These are phyloP conservation scores for Asterophora lycoperdoides DNA, from an alignment of 768 basidiomycete genomes.

Conservation along the genomic window DNA sequence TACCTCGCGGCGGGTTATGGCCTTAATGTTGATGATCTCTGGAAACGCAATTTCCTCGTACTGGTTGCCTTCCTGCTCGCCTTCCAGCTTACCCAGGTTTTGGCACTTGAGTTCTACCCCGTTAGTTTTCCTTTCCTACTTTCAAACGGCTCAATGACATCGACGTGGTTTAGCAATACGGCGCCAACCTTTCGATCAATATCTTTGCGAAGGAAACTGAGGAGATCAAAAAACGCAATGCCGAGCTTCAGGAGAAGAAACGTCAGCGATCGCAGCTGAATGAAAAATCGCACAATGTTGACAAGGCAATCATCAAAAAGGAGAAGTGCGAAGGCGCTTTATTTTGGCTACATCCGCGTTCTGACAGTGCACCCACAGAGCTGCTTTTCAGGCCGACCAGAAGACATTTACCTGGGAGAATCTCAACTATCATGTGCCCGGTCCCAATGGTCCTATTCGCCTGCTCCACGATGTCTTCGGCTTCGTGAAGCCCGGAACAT, in stretches of 20 bases:
- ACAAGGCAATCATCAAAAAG: slow-evolving; percentile 4
- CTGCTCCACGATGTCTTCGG: slow-evolving; percentile 76
- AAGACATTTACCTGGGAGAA: slow-evolving; percentile 80
- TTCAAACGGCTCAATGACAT: too few relatives aligned
- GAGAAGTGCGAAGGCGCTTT: slow-evolving; percentile 5
- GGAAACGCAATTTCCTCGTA: slow-evolving; percentile 68
- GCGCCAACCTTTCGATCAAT: slow-evolving; percentile 42
- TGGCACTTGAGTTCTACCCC: slow-evolving; percentile 62
- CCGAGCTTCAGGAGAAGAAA: slow-evolving; percentile 49
- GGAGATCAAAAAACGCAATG: slow-evolving; percentile 54
- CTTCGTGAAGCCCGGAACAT: slow-evolving; percentile 81
- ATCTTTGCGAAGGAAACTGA: slow-evolving; percentile 58
- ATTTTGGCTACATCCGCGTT: background rate
- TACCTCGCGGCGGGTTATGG: slow-evolving; percentile 61
- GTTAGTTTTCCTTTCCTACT: slow-evolving; percentile 37
- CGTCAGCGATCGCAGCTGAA: slow-evolving; percentile 28
- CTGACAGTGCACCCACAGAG: slow-evolving; percentile 2
- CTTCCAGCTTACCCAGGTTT: slow-evolving; percentile 66
- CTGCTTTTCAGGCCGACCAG: slow-evolving; percentile 23
- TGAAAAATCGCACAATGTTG: slow-evolving; percentile 18
- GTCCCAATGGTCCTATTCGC: slow-evolving; percentile 52
- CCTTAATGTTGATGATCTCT: slow-evolving; percentile 47
- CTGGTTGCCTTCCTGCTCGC: slow-evolving; percentile 64
- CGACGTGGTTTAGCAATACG: slow-evolving; percentile 41
- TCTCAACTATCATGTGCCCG: slow-evolving; percentile 73